phyloP scores from a whole-genome alignment of 179 eudicot genomes.

The Silene vulgaris region DNA sequence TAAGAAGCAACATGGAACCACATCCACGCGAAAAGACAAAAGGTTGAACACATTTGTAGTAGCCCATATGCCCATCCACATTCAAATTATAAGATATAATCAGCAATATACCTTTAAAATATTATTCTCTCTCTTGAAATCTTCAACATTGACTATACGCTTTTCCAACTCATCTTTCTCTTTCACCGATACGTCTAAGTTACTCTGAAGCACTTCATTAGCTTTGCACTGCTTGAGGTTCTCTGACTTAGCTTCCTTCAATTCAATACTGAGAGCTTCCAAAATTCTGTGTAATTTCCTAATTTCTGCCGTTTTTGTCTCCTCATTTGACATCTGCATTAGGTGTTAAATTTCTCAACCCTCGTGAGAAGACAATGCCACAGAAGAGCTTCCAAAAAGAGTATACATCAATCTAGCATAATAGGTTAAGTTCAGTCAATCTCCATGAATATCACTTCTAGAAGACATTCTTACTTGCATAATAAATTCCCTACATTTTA shows the following conservation, averaged over 20 bases:
- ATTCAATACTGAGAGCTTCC: conserved; percentile 54
- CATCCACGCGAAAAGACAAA: neutral
- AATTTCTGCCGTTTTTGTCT: conserved; percentile 61
- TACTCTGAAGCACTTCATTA: conserved; percentile 54
- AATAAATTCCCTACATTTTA: no score
- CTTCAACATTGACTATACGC: conserved; percentile 46
- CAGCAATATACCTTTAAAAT: conserved; percentile 46
- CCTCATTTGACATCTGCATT: conserved; percentile 79
- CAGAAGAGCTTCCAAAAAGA: neutral
- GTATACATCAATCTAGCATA: neutral
- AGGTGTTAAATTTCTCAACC: neutral
- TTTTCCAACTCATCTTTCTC: conserved; percentile 65
- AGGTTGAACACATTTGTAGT: neutral
- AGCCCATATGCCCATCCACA: neutral
- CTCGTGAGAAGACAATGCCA: neutral
- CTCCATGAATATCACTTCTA: neutral
- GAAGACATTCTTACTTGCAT: neutral
- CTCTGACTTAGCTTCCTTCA: conserved; percentile 76
- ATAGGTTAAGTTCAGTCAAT: neutral
- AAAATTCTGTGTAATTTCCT: conserved; percentile 60
- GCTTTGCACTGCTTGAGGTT: conserved; percentile 54
- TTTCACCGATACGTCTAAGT: conserved; percentile 51
- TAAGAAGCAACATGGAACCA: neutral
- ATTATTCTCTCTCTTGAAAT: conserved; percentile 57
- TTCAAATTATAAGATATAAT: conserved; percentile 3